Evolutionary conservation across 148 eudicot species (phyloP).

Genomic region (Beta vulgaris): DNA sequence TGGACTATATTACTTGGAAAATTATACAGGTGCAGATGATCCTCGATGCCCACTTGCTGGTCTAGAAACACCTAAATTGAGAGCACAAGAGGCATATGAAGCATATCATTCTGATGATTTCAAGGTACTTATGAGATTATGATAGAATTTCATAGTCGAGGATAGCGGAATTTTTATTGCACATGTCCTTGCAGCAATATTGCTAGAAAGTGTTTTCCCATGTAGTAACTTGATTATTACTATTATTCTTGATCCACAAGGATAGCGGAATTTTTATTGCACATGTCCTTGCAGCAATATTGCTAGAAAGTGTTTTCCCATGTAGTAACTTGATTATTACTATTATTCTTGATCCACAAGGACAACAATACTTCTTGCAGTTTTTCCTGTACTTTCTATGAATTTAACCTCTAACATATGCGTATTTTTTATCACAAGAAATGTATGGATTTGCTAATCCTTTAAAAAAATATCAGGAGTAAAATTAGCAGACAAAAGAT

Average conservation of each 20-base stretch:
- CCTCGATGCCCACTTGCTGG: conserved; percentile 86
- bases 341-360: neutral
- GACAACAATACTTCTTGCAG: neutral
- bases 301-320: neutral
- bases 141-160: neutral
- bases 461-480: neutral
- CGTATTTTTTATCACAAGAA: neutral
- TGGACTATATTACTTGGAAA: neutral
- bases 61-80: conserved; percentile 49
- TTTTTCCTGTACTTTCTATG: neutral
- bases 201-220: neutral
- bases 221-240: neutral
- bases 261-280: neutral
- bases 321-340: neutral
- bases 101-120: conserved; percentile 47
- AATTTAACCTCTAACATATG: neutral
- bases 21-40: conserved; percentile 68
- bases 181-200: neutral
- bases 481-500: neutral
- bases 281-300: neutral
- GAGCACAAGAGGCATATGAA: conserved; percentile 45
- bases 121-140: conserved; percentile 46
- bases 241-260: neutral
- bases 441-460: neutral
- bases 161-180: neutral